phyloP scores from a whole-genome alignment of 202 grass and related monocot genomes.

The Bolboschoenoplectus hybrid region DNA sequence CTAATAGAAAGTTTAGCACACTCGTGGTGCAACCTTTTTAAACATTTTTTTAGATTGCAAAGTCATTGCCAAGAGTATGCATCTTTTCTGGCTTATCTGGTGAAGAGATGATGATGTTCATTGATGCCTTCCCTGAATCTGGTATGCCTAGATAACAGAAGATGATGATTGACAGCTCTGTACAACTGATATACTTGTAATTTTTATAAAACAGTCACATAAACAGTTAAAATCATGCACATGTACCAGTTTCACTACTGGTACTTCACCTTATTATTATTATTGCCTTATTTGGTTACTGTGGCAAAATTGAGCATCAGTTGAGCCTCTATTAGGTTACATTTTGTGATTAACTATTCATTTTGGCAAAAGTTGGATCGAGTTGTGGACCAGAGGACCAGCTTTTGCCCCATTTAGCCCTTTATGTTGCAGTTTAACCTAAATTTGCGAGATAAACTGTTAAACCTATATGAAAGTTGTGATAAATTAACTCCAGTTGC shows the following conservation, averaged over 20 bases:
- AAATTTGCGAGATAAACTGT: background rate
- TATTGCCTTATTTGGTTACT: background rate
- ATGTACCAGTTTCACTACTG: background rate
- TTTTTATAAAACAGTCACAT: background rate
- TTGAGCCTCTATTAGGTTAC: background rate
- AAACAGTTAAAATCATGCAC: background rate
- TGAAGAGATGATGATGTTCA: conserved; percentile 99
- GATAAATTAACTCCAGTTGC: conserved; percentile 20
- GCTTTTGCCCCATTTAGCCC: background rate
- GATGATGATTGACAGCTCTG: conserved; percentile 5
- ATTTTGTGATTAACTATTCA: background rate
- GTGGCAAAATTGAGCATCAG: background rate
- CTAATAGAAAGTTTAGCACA: background rate
- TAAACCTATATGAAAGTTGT: background rate
- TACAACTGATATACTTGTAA: background rate
- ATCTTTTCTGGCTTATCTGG: conserved; percentile 88
- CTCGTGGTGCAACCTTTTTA: background rate
- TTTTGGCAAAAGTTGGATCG: background rate
- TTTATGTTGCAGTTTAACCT: background rate
- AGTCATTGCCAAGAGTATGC: conserved; percentile 67
- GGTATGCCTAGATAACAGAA: conserved; percentile 47
- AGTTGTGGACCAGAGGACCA: background rate
- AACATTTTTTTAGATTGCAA: conserved; percentile 55
- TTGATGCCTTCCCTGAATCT: conserved; percentile 80
- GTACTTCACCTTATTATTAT: conserved; percentile 10